Conservation (phyloP, 768 basidiomycete species). For the Lactarius hengduanensis region DNA sequence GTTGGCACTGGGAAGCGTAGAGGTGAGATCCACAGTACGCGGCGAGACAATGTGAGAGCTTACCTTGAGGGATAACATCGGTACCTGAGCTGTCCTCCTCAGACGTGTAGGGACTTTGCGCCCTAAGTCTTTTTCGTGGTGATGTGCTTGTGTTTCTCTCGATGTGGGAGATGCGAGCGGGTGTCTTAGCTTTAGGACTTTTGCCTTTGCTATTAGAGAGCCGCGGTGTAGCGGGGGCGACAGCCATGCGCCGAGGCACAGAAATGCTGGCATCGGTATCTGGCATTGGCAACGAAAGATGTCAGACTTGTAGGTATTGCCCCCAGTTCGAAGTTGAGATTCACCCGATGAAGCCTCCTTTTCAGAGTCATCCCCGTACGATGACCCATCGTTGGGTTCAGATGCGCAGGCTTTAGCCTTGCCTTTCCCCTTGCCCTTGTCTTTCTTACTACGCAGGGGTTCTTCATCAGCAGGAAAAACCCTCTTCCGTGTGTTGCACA, state of each 20-base stretch:
- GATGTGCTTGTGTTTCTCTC: neutral
- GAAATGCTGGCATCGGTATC: neutral
- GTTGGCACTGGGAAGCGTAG: neutral
- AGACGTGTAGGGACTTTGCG: neutral
- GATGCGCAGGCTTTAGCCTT: neutral
- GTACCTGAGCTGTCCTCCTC: neutral
- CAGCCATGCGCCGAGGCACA: too few species aligned
- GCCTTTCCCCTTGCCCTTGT: neutral
- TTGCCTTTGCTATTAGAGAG: neutral
- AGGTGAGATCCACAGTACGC: neutral
- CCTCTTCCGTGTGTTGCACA: neutral
- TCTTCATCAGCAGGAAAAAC: neutral
- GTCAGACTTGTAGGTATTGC: neutral
- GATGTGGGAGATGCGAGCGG: neutral
- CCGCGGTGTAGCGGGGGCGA: neutral
- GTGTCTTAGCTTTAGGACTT: neutral
- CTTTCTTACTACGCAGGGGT: neutral
- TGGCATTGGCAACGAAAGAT: neutral
- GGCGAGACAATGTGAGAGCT: neutral
- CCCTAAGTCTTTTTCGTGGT: neutral
- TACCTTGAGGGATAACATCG: constrained; percentile 3
- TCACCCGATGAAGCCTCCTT: neutral
- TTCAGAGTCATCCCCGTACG: neutral
- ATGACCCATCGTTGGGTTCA: neutral
- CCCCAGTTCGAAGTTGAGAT: neutral